Percentiles rank a stretch among this genome's conserved stretches.
Evolutionary conservation across 2,329 filamentous ascomycete genomes (phyloP).

Genomic region (Ceratocystis papillata): DNA sequence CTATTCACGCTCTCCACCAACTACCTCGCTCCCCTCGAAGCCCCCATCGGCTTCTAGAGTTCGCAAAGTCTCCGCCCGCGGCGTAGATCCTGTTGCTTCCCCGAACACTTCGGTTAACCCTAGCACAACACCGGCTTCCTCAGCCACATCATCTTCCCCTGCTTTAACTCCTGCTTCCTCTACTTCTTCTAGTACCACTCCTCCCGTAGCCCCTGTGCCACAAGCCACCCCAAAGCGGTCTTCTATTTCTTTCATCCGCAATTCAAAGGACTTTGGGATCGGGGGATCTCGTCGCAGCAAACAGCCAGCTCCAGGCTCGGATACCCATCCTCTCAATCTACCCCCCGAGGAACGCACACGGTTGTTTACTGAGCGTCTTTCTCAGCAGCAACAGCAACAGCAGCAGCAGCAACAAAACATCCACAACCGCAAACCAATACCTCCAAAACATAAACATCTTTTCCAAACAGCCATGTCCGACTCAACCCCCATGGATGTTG

Average conservation of each 20-base stretch:
- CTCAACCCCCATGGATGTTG: constrained; percentile 64
- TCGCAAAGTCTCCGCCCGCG: constrained; percentile 18
- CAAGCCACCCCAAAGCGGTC: constrained; percentile 18
- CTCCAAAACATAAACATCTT: constrained; percentile 14
- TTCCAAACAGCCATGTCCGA: constrained; percentile 54
- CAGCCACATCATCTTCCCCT: background rate
- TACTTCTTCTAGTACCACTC: constrained; percentile 4
- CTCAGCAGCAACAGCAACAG: constrained; percentile 16
- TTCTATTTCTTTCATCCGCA: constrained; percentile 36
- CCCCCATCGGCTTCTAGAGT: constrained; percentile 17
- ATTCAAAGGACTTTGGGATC: constrained; percentile 40
- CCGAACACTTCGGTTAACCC: background rate
- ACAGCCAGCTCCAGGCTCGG: constrained; percentile 41
- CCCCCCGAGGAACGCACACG: constrained; percentile 79
- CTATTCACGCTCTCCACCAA: constrained; percentile 20
- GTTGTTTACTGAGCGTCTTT: constrained; percentile 38
- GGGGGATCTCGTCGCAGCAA: constrained; percentile 42
- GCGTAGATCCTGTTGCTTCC: constrained; percentile 4
- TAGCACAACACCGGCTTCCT: background rate
- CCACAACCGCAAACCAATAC: background rate
- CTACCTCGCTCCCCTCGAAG: constrained; percentile 16
- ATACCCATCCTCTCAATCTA: constrained; percentile 81
- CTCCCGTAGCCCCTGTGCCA: constrained; percentile 7
- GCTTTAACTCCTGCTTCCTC: constrained; percentile 11
- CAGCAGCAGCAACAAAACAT: constrained; percentile 9